Percentiles rank a stretch among this genome's conserved stretches.
These are phyloP conservation scores for Metschnikowia continentalis DNA, from an alignment of 805 yeast genomes.

Conservation along the genomic window DNA sequence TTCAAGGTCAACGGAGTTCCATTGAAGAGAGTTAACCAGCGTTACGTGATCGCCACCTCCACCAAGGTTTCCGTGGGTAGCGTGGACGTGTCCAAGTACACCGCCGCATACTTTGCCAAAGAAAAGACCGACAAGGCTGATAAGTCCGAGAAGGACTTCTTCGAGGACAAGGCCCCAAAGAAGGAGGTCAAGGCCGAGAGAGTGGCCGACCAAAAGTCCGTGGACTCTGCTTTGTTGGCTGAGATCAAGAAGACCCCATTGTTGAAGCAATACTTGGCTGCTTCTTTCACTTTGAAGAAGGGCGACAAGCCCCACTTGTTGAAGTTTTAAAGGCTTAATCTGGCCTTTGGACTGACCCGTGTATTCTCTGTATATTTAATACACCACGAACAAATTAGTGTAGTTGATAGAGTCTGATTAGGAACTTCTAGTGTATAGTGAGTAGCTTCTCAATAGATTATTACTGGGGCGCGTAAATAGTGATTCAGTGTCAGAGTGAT, in stretches of 20 bases:
- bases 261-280: constrained; percentile 92
- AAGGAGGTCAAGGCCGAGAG: constrained; percentile 89
- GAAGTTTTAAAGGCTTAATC: constrained; percentile 70
- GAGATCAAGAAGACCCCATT: constrained; percentile 97
- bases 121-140: constrained; percentile 80
- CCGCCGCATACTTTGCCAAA: constrained; percentile 93
- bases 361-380: constrained; percentile 18
- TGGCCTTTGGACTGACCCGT: background rate
- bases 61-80: constrained; percentile 78
- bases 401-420: too few relatives aligned
- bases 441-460: background rate
- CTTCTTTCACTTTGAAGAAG: constrained; percentile 93
- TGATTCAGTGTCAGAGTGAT: too few relatives aligned
- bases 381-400: constrained; percentile 15
- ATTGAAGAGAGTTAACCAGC: constrained; percentile 97
- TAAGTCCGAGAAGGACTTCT: constrained; percentile 91
- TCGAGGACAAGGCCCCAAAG: constrained; percentile 72
- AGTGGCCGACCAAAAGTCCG: constrained; percentile 92
- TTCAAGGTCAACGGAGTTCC: constrained; percentile 99
- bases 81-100: constrained; percentile 86
- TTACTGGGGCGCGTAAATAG: too few relatives aligned
- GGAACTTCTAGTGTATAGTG: background rate
- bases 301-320: constrained; percentile 98
- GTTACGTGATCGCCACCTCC: constrained; percentile 98
- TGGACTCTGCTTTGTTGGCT: constrained; percentile 87